These are phyloP conservation scores for Rhizophagus clarus DNA, from an alignment of 192 early-diverging fungal genomes.

Conservation along the genomic window DNA sequence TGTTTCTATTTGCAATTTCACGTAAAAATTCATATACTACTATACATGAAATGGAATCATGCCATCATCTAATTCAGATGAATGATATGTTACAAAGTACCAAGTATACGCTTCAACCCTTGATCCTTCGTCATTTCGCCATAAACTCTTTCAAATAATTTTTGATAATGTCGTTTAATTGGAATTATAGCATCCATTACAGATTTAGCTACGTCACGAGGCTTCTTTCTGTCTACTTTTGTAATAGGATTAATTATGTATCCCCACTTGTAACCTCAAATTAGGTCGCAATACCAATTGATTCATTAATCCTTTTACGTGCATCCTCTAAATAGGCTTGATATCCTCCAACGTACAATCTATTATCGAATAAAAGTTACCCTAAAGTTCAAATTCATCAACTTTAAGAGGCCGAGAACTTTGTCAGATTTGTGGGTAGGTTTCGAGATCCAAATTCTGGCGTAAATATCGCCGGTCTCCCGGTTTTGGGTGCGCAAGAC, in stretches of 20 bases:
- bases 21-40: slow-evolving; percentile 46
- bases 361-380: slow-evolving; percentile 42
- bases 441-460: slow-evolving; percentile 47
- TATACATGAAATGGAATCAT: slow-evolving; percentile 55
- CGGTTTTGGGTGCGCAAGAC: slow-evolving; percentile 72
- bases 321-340: slow-evolving; percentile 57
- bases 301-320: slow-evolving; percentile 58
- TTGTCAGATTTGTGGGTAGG: slow-evolving; percentile 52
- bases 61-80: slow-evolving; percentile 37
- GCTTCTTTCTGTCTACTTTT: slow-evolving; percentile 50
- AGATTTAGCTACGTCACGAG: slow-evolving; percentile 53
- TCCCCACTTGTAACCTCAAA: slow-evolving; percentile 44
- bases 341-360: slow-evolving; percentile 50
- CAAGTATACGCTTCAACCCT: slow-evolving; percentile 59
- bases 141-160: slow-evolving; percentile 49
- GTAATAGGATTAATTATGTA: slow-evolving; percentile 37
- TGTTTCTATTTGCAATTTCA: slow-evolving; percentile 40
- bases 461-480: slow-evolving; percentile 54
- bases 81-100: slow-evolving; percentile 72
- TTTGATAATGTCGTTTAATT: slow-evolving; percentile 46
- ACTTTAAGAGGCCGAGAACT: slow-evolving; percentile 53
- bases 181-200: slow-evolving; percentile 41
- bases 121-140: slow-evolving; percentile 28
- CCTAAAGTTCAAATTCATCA: slow-evolving; percentile 47
- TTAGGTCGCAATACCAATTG: slow-evolving; percentile 58